Percentiles rank a stretch among this genome's conserved stretches.
phyloP scores from a whole-genome alignment of 768 basidiomycete genomes.

The Hygrocybe punicea region DNA sequence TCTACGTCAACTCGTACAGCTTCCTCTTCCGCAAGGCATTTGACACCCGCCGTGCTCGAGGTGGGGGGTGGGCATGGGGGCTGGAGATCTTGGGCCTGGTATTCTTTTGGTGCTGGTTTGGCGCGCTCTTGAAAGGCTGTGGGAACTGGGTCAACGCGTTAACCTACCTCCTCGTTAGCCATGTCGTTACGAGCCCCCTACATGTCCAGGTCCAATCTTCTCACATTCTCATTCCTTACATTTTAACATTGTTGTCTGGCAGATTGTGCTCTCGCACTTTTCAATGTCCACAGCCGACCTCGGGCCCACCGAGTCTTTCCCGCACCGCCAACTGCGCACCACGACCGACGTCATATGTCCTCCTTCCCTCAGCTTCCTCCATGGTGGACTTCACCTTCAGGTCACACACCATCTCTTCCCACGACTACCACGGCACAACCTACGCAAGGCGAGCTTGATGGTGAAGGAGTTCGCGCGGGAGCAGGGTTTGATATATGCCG shows the following conservation, averaged over 20 bases:
- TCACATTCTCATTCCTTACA: not conserved
- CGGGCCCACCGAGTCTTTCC: constrained; percentile 87
- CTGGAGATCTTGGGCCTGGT: constrained; percentile 69
- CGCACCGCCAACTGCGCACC: constrained; percentile 92
- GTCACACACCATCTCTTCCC: constrained; percentile 98
- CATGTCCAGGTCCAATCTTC: constrained; percentile 75
- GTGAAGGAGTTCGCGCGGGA: constrained; percentile 88
- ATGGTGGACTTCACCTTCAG: constrained; percentile 97
- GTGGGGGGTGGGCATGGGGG: constrained; percentile 75
- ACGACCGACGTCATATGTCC: constrained; percentile 94
- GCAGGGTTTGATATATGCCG: constrained; percentile 80
- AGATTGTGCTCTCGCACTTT: constrained; percentile 98
- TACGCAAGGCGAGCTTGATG: constrained; percentile 73
- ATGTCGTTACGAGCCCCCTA: constrained; percentile 82
- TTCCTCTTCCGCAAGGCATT: constrained; percentile 67
- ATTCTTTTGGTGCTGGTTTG: constrained; percentile 92
- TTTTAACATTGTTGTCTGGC: constrained; percentile 1
- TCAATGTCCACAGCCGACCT: constrained; percentile 91
- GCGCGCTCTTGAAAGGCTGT: constrained; percentile 61
- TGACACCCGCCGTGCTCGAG: constrained; percentile 59
- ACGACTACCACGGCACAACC: constrained; percentile 89
- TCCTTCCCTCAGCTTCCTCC: constrained; percentile 78
- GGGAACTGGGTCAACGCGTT: constrained; percentile 69
- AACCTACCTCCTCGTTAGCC: constrained; percentile 77
- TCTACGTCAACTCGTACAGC: constrained; percentile 82